Evolutionary conservation across 1,284 basidiomycete genomes (phyloP), one percentile per base, ranked within the genome.

Genomic region (Entoloma clypeatum): DNA sequence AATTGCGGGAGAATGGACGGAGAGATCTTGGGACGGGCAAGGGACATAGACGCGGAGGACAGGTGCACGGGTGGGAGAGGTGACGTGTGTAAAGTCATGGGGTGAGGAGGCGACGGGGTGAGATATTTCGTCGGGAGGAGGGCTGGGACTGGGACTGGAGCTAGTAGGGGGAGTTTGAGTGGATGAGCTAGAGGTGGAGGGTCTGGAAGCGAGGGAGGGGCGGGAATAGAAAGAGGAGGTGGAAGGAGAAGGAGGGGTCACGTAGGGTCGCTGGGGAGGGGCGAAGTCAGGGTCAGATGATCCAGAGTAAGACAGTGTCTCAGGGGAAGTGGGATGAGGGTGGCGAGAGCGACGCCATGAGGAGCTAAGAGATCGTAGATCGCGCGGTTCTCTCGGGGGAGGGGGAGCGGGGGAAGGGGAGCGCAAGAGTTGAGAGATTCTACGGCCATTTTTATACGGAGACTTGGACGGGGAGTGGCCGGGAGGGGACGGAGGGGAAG

Each of bases 11-110:
- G 41, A 41, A 35, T 25, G 17, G 13, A 56, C 54, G 11, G 72
- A 66, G 18, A 63, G 62, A n/a, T n/a, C n/a, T n/a, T n/a, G n/a
- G 1, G 69, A 67, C 35, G 76, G 68, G 51, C 81, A 86, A 4
- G 86, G 86, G 22, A 84, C 77, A 49, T 84, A 89, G 29, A 83
- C 79, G 24, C 85, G 79, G 28, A 87, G 62, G 36, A 88, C 67
- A 2, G 86, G 86, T 2, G 86, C 83, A 13, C 85, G 79, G 2
- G 64, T 67, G 13, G 81, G 74, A 4, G 73, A 77, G 1, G 74
- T 75, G 2, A 85, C 82, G 26, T 73, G 60, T 17, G 55, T 59
- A 26, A 87, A 66, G 49, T 86, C 81, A 54, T 86, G 83, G 22
- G 76, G 74, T 5, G 77, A 72, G 14, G 60, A 52, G 32, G 57